Percentiles rank a stretch among this genome's conserved stretches.
Evolutionary conservation across 345 rosid genomes (phyloP).

Genomic region (Rhizophora apiculata): DNA sequence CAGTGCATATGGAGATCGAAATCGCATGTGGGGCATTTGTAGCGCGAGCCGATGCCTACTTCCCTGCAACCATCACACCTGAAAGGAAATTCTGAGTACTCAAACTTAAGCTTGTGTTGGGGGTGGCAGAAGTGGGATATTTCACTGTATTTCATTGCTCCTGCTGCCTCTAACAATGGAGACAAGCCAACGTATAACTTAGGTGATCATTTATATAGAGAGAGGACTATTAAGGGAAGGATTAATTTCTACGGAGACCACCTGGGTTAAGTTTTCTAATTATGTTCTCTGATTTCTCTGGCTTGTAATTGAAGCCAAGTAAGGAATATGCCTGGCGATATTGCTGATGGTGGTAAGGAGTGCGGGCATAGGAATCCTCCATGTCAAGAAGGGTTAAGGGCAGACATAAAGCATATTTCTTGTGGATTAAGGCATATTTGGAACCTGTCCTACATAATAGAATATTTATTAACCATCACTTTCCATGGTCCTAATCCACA

Average conservation of each 20-base stretch:
- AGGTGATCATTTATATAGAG: constrained; percentile 4
- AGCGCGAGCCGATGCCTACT: constrained; percentile 80
- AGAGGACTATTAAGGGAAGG: too few species aligned
- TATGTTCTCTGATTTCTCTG: not conserved
- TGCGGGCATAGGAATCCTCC: constrained; percentile 18
- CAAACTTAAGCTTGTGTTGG: constrained; percentile 59
- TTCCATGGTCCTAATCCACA: constrained; percentile 24
- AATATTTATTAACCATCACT: constrained; percentile 40
- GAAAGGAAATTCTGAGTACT: constrained; percentile 69
- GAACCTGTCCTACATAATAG: constrained; percentile 26
- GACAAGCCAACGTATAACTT: not conserved
- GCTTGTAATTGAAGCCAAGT: constrained; percentile 46
- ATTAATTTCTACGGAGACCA: not conserved
- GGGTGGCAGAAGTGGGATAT: constrained; percentile 80
- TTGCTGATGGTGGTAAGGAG: constrained; percentile 37
- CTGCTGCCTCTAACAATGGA: constrained; percentile 2
- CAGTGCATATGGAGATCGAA: constrained; percentile 88
- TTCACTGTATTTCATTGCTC: constrained; percentile 62
- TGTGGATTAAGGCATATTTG: not conserved
- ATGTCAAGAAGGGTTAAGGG: constrained; percentile 8
- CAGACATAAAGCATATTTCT: constrained; percentile 38
- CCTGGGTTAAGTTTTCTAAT: constrained; percentile 8
- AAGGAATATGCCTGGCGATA: constrained; percentile 42
- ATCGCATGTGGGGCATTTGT: constrained; percentile 59
- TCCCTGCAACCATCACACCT: constrained; percentile 96